Evolutionary conservation across 768 basidiomycete genomes (phyloP).

Genomic region (Exsudoporus frostii): DNA sequence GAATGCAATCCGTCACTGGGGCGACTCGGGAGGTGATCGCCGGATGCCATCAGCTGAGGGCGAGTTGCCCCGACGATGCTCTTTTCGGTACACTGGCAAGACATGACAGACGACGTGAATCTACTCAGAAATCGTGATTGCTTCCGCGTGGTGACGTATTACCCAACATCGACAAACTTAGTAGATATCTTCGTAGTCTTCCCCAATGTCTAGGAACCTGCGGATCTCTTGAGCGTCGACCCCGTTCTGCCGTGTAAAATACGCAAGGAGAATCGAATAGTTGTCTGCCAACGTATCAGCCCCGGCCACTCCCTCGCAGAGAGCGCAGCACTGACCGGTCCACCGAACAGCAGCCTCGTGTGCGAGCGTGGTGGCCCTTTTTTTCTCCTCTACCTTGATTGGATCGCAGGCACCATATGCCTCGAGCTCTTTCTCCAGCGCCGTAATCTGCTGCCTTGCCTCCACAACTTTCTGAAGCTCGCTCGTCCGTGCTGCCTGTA

Average conservation of each 20-base stretch:
- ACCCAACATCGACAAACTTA: conserved; percentile 20
- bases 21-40: conserved; percentile 5
- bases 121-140: background rate
- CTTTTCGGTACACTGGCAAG: conserved; percentile 20
- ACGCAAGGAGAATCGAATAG: conserved; percentile 57
- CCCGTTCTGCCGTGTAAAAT: conserved; percentile 63
- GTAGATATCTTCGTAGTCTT: conserved; percentile 76
- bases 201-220: conserved; percentile 60
- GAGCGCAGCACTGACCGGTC: conserved; percentile 63
- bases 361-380: conserved; percentile 66
- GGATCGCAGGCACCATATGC: conserved; percentile 87
- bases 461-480: conserved; percentile 48
- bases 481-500: conserved; percentile 55
- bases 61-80: conserved; percentile 19
- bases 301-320: background rate
- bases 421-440: conserved; percentile 64
- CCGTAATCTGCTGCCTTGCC: conserved; percentile 46
- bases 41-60: conserved; percentile 6
- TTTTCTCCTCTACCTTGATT: conserved; percentile 72
- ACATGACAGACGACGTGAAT: conserved; percentile 2
- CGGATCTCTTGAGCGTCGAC: conserved; percentile 62
- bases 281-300: conserved; percentile 49
- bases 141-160: conserved; percentile 14
- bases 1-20: conserved; percentile 14
- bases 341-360: conserved; percentile 83